Evolutionary conservation across 495 filamentous ascomycete species (phyloP).

Genomic region (Tetracladium setigerum): DNA sequence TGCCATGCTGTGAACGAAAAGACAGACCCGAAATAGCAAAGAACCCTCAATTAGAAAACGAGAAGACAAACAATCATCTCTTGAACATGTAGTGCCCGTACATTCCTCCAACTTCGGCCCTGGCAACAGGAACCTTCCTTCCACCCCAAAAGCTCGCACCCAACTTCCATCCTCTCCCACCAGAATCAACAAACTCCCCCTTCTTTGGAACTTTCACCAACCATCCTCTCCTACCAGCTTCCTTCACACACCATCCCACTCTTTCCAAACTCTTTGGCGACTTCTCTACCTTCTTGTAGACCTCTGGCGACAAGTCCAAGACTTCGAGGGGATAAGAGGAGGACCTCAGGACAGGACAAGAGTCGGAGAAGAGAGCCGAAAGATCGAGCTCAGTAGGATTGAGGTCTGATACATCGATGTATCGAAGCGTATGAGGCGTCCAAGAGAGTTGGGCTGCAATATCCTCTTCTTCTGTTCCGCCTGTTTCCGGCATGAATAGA

Average conservation of each 20-base stretch:
- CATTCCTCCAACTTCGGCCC: constrained; percentile 73
- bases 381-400: constrained; percentile 53
- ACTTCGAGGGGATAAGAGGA: constrained; percentile 66
- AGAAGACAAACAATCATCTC: constrained; percentile 32
- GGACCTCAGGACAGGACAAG: constrained; percentile 50
- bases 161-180: constrained; percentile 66
- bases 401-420: constrained; percentile 62
- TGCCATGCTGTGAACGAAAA: too few species aligned
- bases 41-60: not conserved
- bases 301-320: constrained; percentile 67
- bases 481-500: constrained; percentile 42
- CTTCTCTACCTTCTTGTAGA: constrained; percentile 31
- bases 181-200: constrained; percentile 26
- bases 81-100: constrained; percentile 86
- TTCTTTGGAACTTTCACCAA: constrained; percentile 50
- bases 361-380: constrained; percentile 48
- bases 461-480: constrained; percentile 15
- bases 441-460: constrained; percentile 33
- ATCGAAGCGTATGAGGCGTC: constrained; percentile 61
- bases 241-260: constrained; percentile 59
- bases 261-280: constrained; percentile 28
- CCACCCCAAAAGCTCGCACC: constrained; percentile 85
- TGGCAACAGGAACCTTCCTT: constrained; percentile 74
- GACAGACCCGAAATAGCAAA: not conserved
- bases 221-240: constrained; percentile 57